Base-by-base conservation (phyloP, 2,329 filamentous ascomycete genomes). In the Calonectria montana region DNA sequence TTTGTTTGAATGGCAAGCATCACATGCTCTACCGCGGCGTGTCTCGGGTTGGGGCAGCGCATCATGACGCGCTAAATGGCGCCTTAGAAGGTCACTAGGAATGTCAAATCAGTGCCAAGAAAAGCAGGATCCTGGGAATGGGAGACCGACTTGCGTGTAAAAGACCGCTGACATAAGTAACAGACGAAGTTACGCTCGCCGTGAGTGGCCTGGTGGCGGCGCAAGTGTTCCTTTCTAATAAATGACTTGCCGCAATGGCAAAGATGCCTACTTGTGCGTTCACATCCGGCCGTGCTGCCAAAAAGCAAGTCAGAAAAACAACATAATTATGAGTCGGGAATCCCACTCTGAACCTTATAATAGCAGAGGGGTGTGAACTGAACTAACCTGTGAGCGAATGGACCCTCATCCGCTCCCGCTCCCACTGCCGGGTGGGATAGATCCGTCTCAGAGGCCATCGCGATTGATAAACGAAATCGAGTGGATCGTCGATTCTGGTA, bases 1-100 rank as follows among this genome's bases (percentile, higher is more conserved):
- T 76, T 87, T 87, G 70, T 83, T 86, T n/a, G 82, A 77, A 59
- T 85, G 86, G 31, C 86, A 87, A 8, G 83, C 80, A 72, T 86
- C 81, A 61, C 86, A 87, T 12, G 86, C 85, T 9, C 81, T 80
- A 31, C 82, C 83, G 27, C 81, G 81, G 55, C 85, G 80, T 6
- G 79, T 77, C 31, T 82, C 80, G 7, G 81, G 80, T 2, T 75
- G 73, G 1, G 78, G 72, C 1, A 79, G 77, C 45, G 75, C 77
- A 57, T 82, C 82, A 74, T 85, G 83, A 7, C 83, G 78, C 10
- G 78, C 74, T 16, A 83, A 71, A 67, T 85, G 84, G n/a, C 84
- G 81, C 4, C 83, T 81, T 18, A 85, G 76, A 2, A 85, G 76
- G 55, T 85, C 83, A 75, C 83, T 84, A 50, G 12, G 10, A 27